Base-by-base conservation (phyloP, 306 rosid genomes). In the Vigna hirtella region DNA sequence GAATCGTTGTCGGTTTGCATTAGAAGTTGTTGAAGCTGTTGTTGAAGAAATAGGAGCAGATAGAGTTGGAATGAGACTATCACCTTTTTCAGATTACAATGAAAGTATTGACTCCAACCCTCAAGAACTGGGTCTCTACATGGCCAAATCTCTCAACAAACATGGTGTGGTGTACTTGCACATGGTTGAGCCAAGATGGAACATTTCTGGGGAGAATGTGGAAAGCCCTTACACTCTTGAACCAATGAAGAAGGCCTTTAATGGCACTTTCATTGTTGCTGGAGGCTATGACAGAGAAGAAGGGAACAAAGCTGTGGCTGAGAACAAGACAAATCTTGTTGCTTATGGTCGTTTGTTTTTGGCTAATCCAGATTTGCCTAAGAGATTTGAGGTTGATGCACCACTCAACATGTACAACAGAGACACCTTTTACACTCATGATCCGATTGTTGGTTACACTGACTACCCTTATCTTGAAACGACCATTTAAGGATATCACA, bases 281-380 rank as follows among this genome's bases (percentile, higher is more conserved):
- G 90, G 88, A 14, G 88, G 84, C 65, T 87, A 51, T 64, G 58
- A 43, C 0, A 75, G 73, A 73, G 83, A 87, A 58, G 86, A 82
- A 14, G 88, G 88, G 57, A 83, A 70, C 56, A 82, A 52, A 0
- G 88, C 77, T 0, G 30, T 82, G 18, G 79, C 49, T 22, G 88
- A 79, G 22, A 50, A 72, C 16, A 66, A 26, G 6, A 66, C 77
- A n/a, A 68, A 84, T 81, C 86, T 87, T 14, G 32, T 87, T 9
- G 85, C 66, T 22, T 84, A 74, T 71, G 90, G 86, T 4, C 79
- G 86, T 16, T 16, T 43, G 24, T 84, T 84, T 81, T 55, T 87
- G 79, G 88, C 88, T n/a, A 87, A 84, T 79, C 90, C 86, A 3
- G 88, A 87, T 76, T 81, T 87, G 72, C 84, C 90, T 0, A 87